A percentile compares a stretch with the other conserved stretches of the same genome.
Evolutionary conservation across 1,284 basidiomycete genomes (phyloP).

Genomic region (Ustilago cynodontis): DNA sequence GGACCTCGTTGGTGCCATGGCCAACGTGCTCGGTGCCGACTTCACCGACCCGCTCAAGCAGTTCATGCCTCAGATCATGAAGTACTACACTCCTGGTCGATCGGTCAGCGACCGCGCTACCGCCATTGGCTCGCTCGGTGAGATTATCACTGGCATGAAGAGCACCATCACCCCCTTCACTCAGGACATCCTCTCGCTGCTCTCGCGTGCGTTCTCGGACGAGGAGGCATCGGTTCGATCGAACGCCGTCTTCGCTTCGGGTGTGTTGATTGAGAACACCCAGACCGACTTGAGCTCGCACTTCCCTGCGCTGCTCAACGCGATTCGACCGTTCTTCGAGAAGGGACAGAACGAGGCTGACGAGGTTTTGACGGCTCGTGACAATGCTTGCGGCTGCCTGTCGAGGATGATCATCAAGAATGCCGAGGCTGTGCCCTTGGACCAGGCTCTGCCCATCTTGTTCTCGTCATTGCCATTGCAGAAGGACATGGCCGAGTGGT

Average conservation of each 20-base stretch:
- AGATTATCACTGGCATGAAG: constrained; percentile 95
- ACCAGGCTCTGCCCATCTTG: constrained; percentile 85
- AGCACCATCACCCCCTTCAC: constrained; percentile 86
- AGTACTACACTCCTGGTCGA: constrained; percentile 88
- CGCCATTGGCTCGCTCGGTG: constrained; percentile 92
- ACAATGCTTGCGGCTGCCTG: constrained; percentile 95
- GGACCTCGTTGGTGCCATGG: constrained; percentile 92
- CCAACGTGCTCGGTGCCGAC: constrained; percentile 84
- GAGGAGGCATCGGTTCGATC: constrained; percentile 91
- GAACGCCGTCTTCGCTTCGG: constrained; percentile 94
- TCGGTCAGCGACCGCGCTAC: constrained; percentile 92
- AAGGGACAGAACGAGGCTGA: constrained; percentile 75
- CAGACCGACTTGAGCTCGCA: constrained; percentile 85
- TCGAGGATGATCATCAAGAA: constrained; percentile 89
- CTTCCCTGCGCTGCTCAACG: constrained; percentile 82
- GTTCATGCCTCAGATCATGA: constrained; percentile 90
- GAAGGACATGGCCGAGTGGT: constrained; percentile 79
- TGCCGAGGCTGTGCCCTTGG: constrained; percentile 83
- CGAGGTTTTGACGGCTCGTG: constrained; percentile 84
- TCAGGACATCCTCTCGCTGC: constrained; percentile 71
- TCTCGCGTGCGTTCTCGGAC: constrained; percentile 79
- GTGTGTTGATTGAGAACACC: constrained; percentile 90
- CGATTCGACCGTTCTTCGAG: constrained; percentile 85
- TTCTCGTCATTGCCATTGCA: constrained; percentile 85
- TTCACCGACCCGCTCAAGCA: constrained; percentile 86